Base-by-base conservation (phyloP, 2,329 filamentous ascomycete genomes). In the Phymatotrichopsis omnivora region DNA sequence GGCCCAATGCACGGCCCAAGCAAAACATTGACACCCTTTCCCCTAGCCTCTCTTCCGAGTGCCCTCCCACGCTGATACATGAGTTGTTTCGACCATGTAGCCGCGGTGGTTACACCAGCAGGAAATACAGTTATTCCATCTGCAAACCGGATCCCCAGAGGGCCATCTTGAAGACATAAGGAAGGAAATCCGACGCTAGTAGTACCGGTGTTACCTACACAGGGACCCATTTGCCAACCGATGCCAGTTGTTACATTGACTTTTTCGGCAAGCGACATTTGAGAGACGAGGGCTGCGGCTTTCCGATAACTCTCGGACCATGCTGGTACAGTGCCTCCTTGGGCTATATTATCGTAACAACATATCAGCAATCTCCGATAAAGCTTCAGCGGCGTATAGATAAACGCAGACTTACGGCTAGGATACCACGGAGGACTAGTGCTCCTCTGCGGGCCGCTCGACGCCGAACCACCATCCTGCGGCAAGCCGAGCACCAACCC, bases 191-290 rank as follows among this genome's bases (percentile, higher is more conserved):
- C 78, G 38, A 72, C 60, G 5, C 70, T 62, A 1, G 80, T 80
- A n/a, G 79, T 76, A 1, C 73, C 81, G 7, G 75, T 82, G 49
- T 77, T 80, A 20, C 78, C 78, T 1, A 82, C 63, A 38, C 62
- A 64, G 4, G 63, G 52, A 32, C 61, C 60, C 56, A 89, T 91
- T 59, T 71, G 72, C 85, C 85, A 93, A 11, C 86, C 86, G 0
- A 80, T 87, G 3, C 87, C 87, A 0, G 86, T 93, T 0, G 85
- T 94, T 48, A 94, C 70, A 61, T 94, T 94, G 55, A 95, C 83
- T 65, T 94, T 95, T 61, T 94, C 89, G 0, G 81, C 71, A 25
- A 95, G 66, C 1, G 78, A 87, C 89, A 95, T 94, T 36, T 76
- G 73, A 42, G 75, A 73, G 12, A 89, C 82, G 11, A 87, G 62